These are phyloP conservation scores for Breviolum minutum DNA, from an alignment of 73 alveolate species.

Conservation along the genomic window DNA sequence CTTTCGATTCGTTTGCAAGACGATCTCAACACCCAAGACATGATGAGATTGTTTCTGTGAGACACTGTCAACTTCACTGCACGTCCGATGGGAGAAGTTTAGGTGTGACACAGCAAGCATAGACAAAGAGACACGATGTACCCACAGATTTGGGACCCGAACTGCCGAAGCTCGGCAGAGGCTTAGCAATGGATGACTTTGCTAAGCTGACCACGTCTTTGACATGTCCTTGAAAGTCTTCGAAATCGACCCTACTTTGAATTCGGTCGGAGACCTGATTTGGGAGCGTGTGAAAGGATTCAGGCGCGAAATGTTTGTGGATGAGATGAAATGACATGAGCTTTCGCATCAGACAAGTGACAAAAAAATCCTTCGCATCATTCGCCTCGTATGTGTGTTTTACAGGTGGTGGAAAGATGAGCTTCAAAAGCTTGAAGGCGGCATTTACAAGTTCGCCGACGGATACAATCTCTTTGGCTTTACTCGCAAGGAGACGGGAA, in stretches of 20 bases:
- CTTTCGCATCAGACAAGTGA: background rate
- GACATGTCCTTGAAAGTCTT: constrained; percentile 83
- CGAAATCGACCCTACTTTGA: constrained; percentile 87
- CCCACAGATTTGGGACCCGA: no score
- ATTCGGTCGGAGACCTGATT: constrained; percentile 78
- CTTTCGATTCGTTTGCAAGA: no score
- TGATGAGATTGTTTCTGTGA: no score
- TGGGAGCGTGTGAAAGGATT: constrained; percentile 94
- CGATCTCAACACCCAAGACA: no score
- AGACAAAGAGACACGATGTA: no score
- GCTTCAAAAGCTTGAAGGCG: constrained; percentile 80
- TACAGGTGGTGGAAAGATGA: constrained; percentile 92
- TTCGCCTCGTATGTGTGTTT: no score
- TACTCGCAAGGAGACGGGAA: constrained; percentile 22
- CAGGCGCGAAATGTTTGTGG: background rate
- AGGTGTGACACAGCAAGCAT: no score
- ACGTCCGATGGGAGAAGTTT: no score
- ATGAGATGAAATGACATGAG: background rate
- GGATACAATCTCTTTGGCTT: constrained; percentile 74
- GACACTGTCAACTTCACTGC: no score
- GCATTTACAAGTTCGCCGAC: constrained; percentile 53
- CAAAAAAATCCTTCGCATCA: no score
- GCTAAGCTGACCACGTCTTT: no score
- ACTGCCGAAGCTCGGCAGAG: background rate
- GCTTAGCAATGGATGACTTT: background rate